phyloP scores from a whole-genome alignment of 2,329 filamentous ascomycete genomes.

The Pseudogymnoascus sp. region DNA sequence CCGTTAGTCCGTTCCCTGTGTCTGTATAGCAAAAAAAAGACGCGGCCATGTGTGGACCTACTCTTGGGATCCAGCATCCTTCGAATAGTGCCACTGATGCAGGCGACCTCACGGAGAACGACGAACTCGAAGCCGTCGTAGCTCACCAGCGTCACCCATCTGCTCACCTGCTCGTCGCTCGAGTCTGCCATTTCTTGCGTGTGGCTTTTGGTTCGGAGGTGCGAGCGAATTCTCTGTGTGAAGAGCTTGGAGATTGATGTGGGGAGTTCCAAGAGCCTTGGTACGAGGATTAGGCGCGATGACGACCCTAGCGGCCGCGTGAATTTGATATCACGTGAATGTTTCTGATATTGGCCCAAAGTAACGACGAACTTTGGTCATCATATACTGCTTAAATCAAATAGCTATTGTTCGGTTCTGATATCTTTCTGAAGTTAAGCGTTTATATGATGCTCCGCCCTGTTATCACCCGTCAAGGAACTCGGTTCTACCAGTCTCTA shows the following conservation, averaged over 20 bases:
- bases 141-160: conserved; percentile 72
- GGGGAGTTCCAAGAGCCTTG: background rate
- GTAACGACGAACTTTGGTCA: background rate
- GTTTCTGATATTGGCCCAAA: conserved; percentile 2
- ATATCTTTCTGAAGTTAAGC: background rate
- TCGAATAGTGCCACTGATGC: conserved; percentile 64
- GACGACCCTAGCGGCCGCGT: background rate
- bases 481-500: background rate
- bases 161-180: conserved; percentile 33
- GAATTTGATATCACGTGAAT: conserved; percentile 3
- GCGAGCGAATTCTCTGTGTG: background rate
- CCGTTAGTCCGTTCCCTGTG: conserved; percentile 6
- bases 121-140: conserved; percentile 71
- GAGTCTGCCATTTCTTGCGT: background rate
- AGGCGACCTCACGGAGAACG: conserved; percentile 61
- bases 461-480: background rate
- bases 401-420: background rate
- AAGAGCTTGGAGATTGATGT: background rate
- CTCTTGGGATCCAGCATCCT: conserved; percentile 66
- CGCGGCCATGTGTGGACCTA: conserved; percentile 30
- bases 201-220: background rate
- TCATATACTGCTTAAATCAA: background rate
- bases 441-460: background rate
- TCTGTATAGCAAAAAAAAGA: conserved; percentile 15
- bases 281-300: background rate